phyloP scores from a whole-genome alignment of 352 stramenopile genomes.

The Aphanomyces invadans region DNA sequence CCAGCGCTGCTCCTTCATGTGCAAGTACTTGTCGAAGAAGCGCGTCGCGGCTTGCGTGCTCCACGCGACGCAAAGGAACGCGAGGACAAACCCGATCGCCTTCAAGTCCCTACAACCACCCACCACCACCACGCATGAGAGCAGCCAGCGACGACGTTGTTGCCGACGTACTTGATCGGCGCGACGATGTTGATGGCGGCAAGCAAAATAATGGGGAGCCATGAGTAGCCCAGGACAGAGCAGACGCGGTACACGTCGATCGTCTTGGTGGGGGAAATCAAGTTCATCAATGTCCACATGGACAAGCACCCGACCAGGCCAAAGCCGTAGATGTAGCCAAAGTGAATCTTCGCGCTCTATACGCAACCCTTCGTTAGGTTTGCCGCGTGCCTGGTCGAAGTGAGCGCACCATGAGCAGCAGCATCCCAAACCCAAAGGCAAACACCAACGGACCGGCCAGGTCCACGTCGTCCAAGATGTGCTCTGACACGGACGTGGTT shows the following conservation, averaged over 20 bases:
- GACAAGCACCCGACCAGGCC: conserved; percentile 93
- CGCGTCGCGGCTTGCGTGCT: conserved; percentile 91
- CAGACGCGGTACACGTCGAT: conserved; percentile 92
- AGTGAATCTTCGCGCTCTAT: conserved; percentile 91
- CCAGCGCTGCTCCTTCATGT: conserved; percentile 95
- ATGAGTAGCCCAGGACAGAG: conserved; percentile 95
- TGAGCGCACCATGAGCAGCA: conserved; percentile 81
- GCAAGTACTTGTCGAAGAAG: conserved; percentile 93
- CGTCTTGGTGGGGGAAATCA: conserved; percentile 80
- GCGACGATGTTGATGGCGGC: conserved; percentile 91
- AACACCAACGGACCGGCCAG: conserved; percentile 93
- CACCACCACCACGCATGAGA: neutral
- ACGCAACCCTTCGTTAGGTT: too few relatives aligned
- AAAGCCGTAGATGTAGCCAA: conserved; percentile 99
- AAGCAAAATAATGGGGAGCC: conserved; percentile 95
- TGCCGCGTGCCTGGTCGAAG: neutral
- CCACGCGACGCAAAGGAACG: conserved; percentile 87
- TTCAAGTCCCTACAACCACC: conserved; percentile 33
- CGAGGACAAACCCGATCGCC: conserved; percentile 75
- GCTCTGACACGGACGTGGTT: conserved; percentile 82
- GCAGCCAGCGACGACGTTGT: neutral
- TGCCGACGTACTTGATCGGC: conserved; percentile 53
- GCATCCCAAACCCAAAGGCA: conserved; percentile 90
- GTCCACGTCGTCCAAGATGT: conserved; percentile 89
- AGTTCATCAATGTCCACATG: conserved; percentile 95